phyloP scores from a whole-genome alignment of 352 stramenopile species.

The Pythium rishiriense region DNA sequence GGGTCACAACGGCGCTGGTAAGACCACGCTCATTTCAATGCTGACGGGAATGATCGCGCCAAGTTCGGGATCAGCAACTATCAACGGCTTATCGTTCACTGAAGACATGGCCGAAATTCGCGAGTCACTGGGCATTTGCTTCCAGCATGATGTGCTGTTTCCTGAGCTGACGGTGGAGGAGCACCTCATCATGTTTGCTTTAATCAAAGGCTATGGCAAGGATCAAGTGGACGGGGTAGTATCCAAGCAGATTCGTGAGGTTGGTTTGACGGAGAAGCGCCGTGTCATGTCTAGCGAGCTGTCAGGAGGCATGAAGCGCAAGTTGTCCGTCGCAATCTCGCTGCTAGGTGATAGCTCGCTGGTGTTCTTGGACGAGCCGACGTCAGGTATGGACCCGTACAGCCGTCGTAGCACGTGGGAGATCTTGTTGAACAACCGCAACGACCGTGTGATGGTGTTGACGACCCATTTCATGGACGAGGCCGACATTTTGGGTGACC shows the following conservation, averaged over 20 bases:
- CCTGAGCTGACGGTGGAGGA: slow-evolving; percentile 77
- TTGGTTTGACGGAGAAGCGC: slow-evolving; percentile 64
- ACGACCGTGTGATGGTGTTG: slow-evolving; percentile 72
- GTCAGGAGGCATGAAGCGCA: slow-evolving; percentile 90
- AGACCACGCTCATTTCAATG: slow-evolving; percentile 80
- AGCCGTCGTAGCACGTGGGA: slow-evolving; percentile 91
- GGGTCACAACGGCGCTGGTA: slow-evolving; percentile 77
- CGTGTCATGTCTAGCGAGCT: slow-evolving; percentile 51
- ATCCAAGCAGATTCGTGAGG: slow-evolving; percentile 48
- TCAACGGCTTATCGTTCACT: slow-evolving; percentile 68
- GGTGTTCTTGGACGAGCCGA: slow-evolving; percentile 92
- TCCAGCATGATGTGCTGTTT: slow-evolving; percentile 86
- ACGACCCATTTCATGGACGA: slow-evolving; percentile 97
- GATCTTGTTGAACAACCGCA: slow-evolving; percentile 46
- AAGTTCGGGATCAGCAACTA: slow-evolving; percentile 56
- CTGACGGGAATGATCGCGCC: slow-evolving; percentile 61
- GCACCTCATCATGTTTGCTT: slow-evolving; percentile 71
- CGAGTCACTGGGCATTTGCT: slow-evolving; percentile 73
- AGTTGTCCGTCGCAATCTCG: slow-evolving; percentile 88
- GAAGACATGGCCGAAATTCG: slow-evolving; percentile 77
- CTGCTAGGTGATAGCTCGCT: slow-evolving; percentile 85
- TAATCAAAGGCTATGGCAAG: slow-evolving; percentile 54
- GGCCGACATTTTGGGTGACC: slow-evolving; percentile 77
- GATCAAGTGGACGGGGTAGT: slow-evolving; percentile 33
- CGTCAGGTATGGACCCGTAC: slow-evolving; percentile 96